Evolutionary conservation across 2,329 filamentous ascomycete genomes (phyloP), one percentile per base, ranked within the genome.

Genomic region (Fusarium fujikuroi): DNA sequence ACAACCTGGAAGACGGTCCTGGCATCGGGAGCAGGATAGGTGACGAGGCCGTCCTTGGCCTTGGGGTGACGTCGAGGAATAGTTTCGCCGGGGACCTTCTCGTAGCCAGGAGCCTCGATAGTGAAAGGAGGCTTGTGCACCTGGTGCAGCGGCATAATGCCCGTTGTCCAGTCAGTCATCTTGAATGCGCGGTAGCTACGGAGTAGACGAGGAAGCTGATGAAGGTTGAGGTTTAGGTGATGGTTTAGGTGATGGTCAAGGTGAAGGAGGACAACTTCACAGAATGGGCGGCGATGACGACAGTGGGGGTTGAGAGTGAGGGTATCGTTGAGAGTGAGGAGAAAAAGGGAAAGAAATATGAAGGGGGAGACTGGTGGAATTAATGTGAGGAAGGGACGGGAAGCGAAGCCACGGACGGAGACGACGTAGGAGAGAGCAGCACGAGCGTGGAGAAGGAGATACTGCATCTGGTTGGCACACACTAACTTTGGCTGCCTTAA

Each of bases 1-100:
- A 97, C 86, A 73, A 97, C 89, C 77, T 97, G 93, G 84, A 91
- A 96, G 76, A 94, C 89, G 61, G 94, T 97, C 75, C 87, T 84
- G 80, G 95, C 87, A 73, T 92, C 92, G 44, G 92, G 88, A 60
- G 90, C 86, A 8, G 93, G 93, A 15, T 85, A 88, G 61, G 87
- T 85, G 71, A 90, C 84, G 66, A 97, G 90, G 58, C 88, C 90
- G 76, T 97, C 87, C 81, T 92, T 93, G 72, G 92, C 90, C 66
- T 87, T 86, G 62, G 89, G 86, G 81, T 97, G 91, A 66, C 94
- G 90, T 76, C 93, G 92, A 43, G 95, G 94, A 74, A 94, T 91
- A 56, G 95, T 95, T 86, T 97, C 94, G 84, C 94, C 94, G 10
- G 92, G 87, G 69, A 92, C 88, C 76, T 91, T 90, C 79, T 91